Evolutionary conservation across 164 flowering plant genomes (phyloP), one percentile per base, ranked within the genome.

Genomic region (Hamamelis virginiana): DNA sequence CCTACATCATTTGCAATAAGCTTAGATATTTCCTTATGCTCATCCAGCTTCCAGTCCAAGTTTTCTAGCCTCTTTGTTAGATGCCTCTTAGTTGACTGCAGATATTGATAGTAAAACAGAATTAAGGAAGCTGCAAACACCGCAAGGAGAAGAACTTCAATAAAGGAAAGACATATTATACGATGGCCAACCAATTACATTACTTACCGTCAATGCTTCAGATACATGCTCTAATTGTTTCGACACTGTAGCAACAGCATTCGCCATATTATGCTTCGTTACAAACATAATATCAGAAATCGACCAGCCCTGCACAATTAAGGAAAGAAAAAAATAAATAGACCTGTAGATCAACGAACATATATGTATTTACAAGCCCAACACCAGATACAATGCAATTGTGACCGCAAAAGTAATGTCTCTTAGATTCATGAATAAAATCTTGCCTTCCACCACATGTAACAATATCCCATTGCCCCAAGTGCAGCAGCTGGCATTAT

Each of bases 371-470:
- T 52, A 23, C 4, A 27, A 51, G 44, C 18, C 11, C 48, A 64
- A 22, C 13, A 22, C 46, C 38, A 56, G 13, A 66, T 6, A 25
- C 3, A 62, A 48, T 19, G 50, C 19, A 47, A 22, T 44, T 45
- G 14, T 4, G n/a, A 14, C 41, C 26, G 22, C 19, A 9, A 70
- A 55, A 18, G 21, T 10, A 25, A 10, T 25, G 26, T 14, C 8
- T 48, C 16, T 62, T 3, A 22, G 51, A 58, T 15, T 47, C 47
- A 44, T 4, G 19, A 51, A 13, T 57, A 66, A 66, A 66, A 63
- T 47, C 79, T 81, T 77, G 78, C 94, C 95, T 92, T 92, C 97
- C 95, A 92, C 94, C 94, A 84, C 93, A 90, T 90, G 76, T 92
- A 92, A 74, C 97, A 88, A 68, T 92, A 92, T 72, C 97, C 97